phyloP scores from a whole-genome alignment of 129 eudicot species.

The Artemisia annua region DNA sequence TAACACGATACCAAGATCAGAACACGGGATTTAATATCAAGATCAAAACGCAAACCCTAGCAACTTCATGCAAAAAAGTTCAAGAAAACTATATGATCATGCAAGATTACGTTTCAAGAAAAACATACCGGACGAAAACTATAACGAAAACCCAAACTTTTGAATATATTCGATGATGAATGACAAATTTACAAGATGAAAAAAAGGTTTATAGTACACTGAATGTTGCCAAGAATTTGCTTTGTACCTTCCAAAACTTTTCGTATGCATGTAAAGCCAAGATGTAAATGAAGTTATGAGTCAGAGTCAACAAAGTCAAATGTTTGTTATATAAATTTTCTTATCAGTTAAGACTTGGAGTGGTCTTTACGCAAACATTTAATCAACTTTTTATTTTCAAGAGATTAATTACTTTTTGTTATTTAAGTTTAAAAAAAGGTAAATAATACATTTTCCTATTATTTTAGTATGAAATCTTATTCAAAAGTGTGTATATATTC shows the following conservation, averaged over 20 bases:
- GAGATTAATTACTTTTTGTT: no score
- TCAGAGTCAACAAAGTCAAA: constrained; percentile 6
- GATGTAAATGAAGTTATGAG: no score
- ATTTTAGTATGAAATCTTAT: no score
- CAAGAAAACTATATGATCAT: constrained; percentile 1
- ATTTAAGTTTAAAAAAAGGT: no score
- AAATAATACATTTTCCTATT: no score
- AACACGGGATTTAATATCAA: not conserved
- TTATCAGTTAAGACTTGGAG: not conserved
- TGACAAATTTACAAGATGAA: not conserved
- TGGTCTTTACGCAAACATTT: not conserved
- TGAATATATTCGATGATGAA: not conserved
- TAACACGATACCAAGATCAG: no score
- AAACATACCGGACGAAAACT: constrained; percentile 12
- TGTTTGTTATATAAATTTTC: not conserved
- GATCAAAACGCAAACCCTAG: constrained; percentile 7
- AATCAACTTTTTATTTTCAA: not conserved
- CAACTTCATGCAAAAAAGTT: not conserved
- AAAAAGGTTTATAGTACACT: not conserved
- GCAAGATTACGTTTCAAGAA: constrained; percentile 3
- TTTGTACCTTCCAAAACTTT: constrained; percentile 29
- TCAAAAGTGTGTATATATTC: no score
- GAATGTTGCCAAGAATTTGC: not conserved
- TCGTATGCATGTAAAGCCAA: constrained; percentile 26
- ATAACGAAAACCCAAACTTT: not conserved